Evolutionary conservation across 805 yeast species (phyloP).

Genomic region (Yarrowia keelungensis): DNA sequence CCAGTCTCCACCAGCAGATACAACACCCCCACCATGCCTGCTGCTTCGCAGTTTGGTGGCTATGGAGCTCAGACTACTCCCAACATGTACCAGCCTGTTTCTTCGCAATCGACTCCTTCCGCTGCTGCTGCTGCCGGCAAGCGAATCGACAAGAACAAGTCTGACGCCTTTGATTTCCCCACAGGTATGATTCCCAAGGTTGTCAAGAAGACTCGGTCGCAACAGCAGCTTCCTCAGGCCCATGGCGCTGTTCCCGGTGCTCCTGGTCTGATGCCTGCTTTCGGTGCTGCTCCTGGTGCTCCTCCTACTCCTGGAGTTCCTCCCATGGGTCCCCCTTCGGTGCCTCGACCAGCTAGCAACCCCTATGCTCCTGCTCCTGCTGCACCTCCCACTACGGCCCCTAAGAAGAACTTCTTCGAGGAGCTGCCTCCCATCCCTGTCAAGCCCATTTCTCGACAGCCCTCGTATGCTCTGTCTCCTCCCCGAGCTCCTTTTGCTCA

Average conservation of each 20-base stretch:
- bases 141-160: slow-evolving; percentile 43
- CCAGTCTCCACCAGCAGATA: not conserved
- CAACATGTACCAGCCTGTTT: slow-evolving; percentile 24
- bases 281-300: slow-evolving; percentile 29
- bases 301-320: slow-evolving; percentile 25
- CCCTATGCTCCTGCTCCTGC: slow-evolving; percentile 25
- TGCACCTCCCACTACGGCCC: slow-evolving; percentile 18
- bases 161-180: slow-evolving; percentile 48
- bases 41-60: slow-evolving; percentile 21
- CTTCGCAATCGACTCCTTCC: slow-evolving; percentile 7
- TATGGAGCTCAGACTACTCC: slow-evolving; percentile 17
- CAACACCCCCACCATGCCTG: slow-evolving; percentile 16
- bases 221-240: slow-evolving; percentile 36
- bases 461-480: slow-evolving; percentile 24
- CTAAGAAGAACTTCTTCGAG: slow-evolving; percentile 53
- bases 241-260: slow-evolving; percentile 12
- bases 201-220: slow-evolving; percentile 36
- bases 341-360: slow-evolving; percentile 15
- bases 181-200: slow-evolving; percentile 44
- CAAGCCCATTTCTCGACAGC: slow-evolving; percentile 45
- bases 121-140: slow-evolving; percentile 23
- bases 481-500: slow-evolving; percentile 33
- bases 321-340: slow-evolving; percentile 12
- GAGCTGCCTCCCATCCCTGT: slow-evolving; percentile 74
- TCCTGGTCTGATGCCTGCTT: slow-evolving; percentile 24